These are phyloP conservation scores for Alternaria triticina DNA, from an alignment of 2,329 filamentous ascomycete species.

Conservation along the genomic window DNA sequence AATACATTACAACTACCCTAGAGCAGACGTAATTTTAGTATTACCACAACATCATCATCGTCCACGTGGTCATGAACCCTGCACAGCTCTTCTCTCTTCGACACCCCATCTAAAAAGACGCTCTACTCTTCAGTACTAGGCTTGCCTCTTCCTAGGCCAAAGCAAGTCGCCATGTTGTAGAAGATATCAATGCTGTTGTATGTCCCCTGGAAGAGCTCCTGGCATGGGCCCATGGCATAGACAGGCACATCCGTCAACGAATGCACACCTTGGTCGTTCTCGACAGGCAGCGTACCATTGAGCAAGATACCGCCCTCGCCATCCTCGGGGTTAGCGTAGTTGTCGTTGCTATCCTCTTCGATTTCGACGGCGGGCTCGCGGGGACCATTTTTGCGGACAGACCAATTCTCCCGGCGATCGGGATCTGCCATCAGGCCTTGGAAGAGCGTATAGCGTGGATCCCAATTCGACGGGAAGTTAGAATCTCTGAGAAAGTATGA, in stretches of 20 bases:
- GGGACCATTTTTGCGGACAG: constrained; percentile 70
- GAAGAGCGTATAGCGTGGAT: constrained; percentile 81
- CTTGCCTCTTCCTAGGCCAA: constrained; percentile 54
- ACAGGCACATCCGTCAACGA: constrained; percentile 58
- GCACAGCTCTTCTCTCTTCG: background rate
- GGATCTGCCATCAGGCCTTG: constrained; percentile 74
- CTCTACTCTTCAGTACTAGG: background rate
- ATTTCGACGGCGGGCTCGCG: constrained; percentile 66
- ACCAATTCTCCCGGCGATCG: constrained; percentile 78
- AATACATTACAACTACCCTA: constrained; percentile 8
- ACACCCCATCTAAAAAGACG: background rate
- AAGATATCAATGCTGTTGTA: constrained; percentile 77
- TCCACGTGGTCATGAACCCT: background rate
- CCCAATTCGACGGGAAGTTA: constrained; percentile 84
- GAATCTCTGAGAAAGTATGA: constrained; percentile 46
- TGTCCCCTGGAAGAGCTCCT: constrained; percentile 74
- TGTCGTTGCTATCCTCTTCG: constrained; percentile 58
- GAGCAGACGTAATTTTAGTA: background rate
- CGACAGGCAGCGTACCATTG: constrained; percentile 75
- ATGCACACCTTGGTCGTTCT: constrained; percentile 63
- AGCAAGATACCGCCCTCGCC: constrained; percentile 70
- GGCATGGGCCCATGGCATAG: constrained; percentile 79
- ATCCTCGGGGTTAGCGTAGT: constrained; percentile 73
- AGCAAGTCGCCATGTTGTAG: constrained; percentile 73
- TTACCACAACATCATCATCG: background rate